Percentiles rank a stretch among this genome's conserved stretches.
Evolutionary conservation across 2,329 filamentous ascomycete species (phyloP).

Genomic region (Verticillium nubilum): DNA sequence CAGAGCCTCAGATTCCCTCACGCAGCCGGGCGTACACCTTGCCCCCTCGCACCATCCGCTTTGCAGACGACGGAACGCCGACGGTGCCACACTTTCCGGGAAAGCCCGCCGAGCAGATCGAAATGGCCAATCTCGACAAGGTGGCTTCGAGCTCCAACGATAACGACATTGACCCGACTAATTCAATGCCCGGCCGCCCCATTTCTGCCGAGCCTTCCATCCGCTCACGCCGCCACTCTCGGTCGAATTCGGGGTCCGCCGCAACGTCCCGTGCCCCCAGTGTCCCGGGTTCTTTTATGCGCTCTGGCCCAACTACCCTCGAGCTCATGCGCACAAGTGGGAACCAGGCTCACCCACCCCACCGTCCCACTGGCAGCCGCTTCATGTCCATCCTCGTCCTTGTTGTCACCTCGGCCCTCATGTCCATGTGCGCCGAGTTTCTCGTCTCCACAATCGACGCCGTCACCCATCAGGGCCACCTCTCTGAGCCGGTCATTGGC

Average conservation of each 20-base stretch:
- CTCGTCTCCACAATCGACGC: constrained; percentile 54
- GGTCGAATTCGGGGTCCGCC: constrained; percentile 19
- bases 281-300: constrained; percentile 8
- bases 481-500: constrained; percentile 55
- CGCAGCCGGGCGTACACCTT: neutral
- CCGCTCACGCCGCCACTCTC: constrained; percentile 16
- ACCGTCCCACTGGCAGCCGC: neutral
- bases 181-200: neutral
- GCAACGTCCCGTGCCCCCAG: constrained; percentile 13
- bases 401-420: constrained; percentile 46
- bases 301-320: constrained; percentile 14
- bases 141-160: neutral
- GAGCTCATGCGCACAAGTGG: constrained; percentile 11
- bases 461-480: constrained; percentile 39
- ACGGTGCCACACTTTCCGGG: neutral
- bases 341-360: neutral
- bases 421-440: constrained; percentile 56
- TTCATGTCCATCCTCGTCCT: constrained; percentile 43
- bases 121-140: constrained; percentile 2
- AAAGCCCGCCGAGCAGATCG: constrained; percentile 2
- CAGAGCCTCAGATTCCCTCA: neutral
- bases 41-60: constrained; percentile 20
- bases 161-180: constrained; percentile 5
- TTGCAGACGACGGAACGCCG: constrained; percentile 16
- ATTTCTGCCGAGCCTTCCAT: constrained; percentile 14